These are phyloP conservation scores for Haplosporangium gracile DNA, from an alignment of 192 early-diverging fungal species.

Conservation along the genomic window DNA sequence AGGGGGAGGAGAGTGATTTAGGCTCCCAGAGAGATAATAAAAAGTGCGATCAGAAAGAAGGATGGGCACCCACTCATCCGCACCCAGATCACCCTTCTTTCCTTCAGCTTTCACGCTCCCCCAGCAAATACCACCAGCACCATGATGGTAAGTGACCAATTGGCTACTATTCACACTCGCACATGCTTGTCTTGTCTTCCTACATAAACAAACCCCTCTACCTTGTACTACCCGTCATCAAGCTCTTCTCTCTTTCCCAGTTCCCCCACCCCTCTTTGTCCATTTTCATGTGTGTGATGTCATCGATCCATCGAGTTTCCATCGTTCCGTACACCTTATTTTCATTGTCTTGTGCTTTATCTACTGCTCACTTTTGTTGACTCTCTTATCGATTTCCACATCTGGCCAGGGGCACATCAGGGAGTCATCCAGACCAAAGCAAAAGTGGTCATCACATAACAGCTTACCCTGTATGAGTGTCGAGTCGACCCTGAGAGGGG, in stretches of 20 bases:
- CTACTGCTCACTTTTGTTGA: neutral
- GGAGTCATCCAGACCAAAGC: neutral
- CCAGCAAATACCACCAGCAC: no score
- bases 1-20: no score
- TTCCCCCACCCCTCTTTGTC: neutral
- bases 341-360: neutral
- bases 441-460: neutral
- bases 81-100: no score
- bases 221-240: neutral
- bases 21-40: no score
- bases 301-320: neutral
- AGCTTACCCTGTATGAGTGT: neutral
- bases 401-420: neutral
- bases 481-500: neutral
- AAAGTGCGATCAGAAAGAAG: no score
- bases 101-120: no score
- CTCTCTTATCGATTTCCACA: slow-evolving; percentile 1
- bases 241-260: neutral
- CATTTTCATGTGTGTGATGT: neutral
- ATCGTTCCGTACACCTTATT: neutral
- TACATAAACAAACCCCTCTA: no score
- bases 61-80: no score
- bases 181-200: no score
- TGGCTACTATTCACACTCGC: no score
- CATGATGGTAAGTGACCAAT: no score